Evolutionary conservation across 805 yeast species (phyloP).

Genomic region (Candida ascalaphidarum): DNA sequence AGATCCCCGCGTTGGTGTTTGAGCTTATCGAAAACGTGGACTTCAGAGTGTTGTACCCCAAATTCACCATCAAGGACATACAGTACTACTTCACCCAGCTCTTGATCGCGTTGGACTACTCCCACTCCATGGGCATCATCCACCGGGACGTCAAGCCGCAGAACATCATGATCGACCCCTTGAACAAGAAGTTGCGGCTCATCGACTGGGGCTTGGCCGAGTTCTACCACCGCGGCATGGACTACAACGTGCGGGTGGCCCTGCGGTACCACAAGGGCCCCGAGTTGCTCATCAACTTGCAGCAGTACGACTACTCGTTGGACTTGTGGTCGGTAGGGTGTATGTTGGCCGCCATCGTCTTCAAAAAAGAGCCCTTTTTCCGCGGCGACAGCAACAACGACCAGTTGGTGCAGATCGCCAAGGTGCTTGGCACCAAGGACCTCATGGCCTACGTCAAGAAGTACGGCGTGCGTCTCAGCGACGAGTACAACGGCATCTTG

Average conservation of each 20-base stretch:
- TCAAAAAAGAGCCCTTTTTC: slow-evolving; percentile 86
- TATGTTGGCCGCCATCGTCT: slow-evolving; percentile 81
- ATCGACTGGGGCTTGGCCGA: slow-evolving; percentile 97
- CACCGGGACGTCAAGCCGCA: slow-evolving; percentile 96
- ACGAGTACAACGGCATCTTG: slow-evolving; percentile 73
- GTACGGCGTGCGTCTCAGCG: slow-evolving; percentile 61
- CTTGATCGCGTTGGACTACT: slow-evolving; percentile 76
- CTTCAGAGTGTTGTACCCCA: slow-evolving; percentile 73
- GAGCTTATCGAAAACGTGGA: slow-evolving; percentile 80
- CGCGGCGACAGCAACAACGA: slow-evolving; percentile 89
- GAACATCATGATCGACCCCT: slow-evolving; percentile 90
- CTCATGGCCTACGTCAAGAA: slow-evolving; percentile 56
- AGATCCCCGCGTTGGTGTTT: slow-evolving; percentile 81
- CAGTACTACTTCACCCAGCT: slow-evolving; percentile 78
- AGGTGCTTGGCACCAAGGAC: slow-evolving; percentile 79
- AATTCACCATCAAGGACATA: slow-evolving; percentile 65
- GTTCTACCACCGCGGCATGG: slow-evolving; percentile 83
- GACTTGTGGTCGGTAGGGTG: slow-evolving; percentile 92
- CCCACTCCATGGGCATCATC: slow-evolving; percentile 93
- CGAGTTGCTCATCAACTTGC: slow-evolving; percentile 73
- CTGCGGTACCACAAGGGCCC: slow-evolving; percentile 91
- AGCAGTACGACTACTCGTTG: slow-evolving; percentile 79
- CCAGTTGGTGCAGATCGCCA: slow-evolving; percentile 83
- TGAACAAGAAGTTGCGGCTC: slow-evolving; percentile 57
- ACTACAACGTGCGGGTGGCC: slow-evolving; percentile 87